Evolutionary conservation across 345 rosid species (phyloP), one percentile per base, ranked within the genome.

Genomic region (Lepidium aucheri): DNA sequence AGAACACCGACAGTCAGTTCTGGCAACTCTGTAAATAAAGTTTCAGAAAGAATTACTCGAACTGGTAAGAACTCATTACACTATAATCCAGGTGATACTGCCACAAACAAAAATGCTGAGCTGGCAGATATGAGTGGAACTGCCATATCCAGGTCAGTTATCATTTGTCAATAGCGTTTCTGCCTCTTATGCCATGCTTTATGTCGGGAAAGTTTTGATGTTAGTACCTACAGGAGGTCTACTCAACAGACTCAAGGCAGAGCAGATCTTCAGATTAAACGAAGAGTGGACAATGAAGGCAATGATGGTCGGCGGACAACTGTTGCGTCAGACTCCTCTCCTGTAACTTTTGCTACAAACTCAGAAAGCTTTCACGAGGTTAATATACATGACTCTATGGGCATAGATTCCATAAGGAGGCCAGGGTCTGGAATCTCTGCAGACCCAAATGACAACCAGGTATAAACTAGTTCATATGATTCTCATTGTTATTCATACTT

Each of bases 141-240:
- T 50, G 8, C 55, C 57, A 40, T 69, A 26, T 53, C 81, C 76
- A 91, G 99, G 99, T 91, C 62, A 56, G 82, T 79, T 68, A 54
- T 57, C 59, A 55, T 36, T 56, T 72, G 9, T 60, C 28, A 40
- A 28, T 36, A 49, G 54, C 34, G 38, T 76, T 70, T 65, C 41
- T 4, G 67, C 72, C 70, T 60, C 13, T 43, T 55, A 46, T 75
- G 65, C 68, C 70, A 46, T 63, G 74, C 58, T 46, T 61, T 35
- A 42, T 65, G 61, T 65, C 69, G 60, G 53, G 61, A 71, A 66
- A 64, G 40, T 44, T 54, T 76, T 86, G 72, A 83, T 68, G 32
- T 63, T 38, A 54, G 60, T 61, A 49, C 70, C 53, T 43, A 16
- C 92, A 90, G 99, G 99, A 79, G 80, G 79, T 68, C 80, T 73